A percentile compares a stretch with the other conserved stretches of the same genome.
These are phyloP conservation scores for Ilyonectria mors-panacis DNA, from an alignment of 2,329 filamentous ascomycete genomes.

Conservation along the genomic window DNA sequence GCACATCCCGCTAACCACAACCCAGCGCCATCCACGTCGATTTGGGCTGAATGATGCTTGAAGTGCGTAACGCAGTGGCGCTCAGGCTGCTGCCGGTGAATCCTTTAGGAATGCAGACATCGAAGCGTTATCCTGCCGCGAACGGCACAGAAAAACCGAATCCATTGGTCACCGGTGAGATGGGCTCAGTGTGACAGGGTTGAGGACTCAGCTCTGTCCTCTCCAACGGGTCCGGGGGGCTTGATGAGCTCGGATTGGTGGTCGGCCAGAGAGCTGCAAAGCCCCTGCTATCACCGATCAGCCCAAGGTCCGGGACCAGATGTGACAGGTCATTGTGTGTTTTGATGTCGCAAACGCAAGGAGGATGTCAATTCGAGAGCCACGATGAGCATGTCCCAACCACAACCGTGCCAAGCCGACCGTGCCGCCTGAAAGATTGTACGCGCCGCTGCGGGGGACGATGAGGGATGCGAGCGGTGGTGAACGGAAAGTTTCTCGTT, in stretches of 20 bases:
- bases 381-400: constrained; percentile 31
- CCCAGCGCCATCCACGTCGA: constrained; percentile 6
- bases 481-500: constrained; percentile 4
- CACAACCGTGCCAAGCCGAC: constrained; percentile 42
- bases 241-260: constrained; percentile 10
- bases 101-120: constrained; percentile 19
- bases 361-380: constrained; percentile 20
- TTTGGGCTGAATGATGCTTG: constrained; percentile 11
- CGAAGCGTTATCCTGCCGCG: constrained; percentile 15
- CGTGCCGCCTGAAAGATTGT: constrained; percentile 30
- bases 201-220: constrained; percentile 18
- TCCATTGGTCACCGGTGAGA: constrained; percentile 9
- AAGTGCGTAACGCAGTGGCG: constrained; percentile 14
- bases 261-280: constrained; percentile 21
- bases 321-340: constrained; percentile 25
- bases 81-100: constrained; percentile 20
- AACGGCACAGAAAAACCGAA: constrained; percentile 18
- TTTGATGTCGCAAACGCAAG: constrained; percentile 11
- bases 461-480: constrained; percentile 33
- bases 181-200: constrained; percentile 18
- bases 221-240: not conserved
- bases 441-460: constrained; percentile 26
- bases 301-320: constrained; percentile 8
- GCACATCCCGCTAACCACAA: constrained; percentile 22
- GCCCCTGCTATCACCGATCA: constrained; percentile 29